These are phyloP conservation scores for Monilinia fructicola DNA, from an alignment of 2,329 filamentous ascomycete species.

Conservation along the genomic window DNA sequence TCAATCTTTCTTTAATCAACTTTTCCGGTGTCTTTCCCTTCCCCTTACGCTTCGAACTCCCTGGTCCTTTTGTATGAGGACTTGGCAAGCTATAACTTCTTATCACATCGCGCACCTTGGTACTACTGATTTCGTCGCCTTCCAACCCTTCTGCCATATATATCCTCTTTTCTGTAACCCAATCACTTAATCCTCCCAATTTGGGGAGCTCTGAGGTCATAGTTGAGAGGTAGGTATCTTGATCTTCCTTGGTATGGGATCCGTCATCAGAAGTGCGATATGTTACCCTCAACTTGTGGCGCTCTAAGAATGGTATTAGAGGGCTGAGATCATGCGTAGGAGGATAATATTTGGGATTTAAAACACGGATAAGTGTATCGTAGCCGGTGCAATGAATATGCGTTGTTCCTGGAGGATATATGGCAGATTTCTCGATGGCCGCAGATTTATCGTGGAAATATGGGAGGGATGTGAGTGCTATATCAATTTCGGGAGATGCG, in stretches of 20 bases:
- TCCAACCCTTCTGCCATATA: background rate
- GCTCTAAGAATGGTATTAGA: conserved; percentile 62
- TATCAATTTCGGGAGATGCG: conserved; percentile 48
- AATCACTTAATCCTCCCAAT: background rate
- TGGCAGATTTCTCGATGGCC: conserved; percentile 52
- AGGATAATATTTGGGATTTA: conserved; percentile 70
- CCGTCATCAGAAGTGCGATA: conserved; percentile 57
- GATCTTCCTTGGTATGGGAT: background rate
- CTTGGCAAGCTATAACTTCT: background rate
- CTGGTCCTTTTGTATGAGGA: conserved; percentile 55
- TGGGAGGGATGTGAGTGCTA: conserved; percentile 68
- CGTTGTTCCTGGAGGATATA: conserved; percentile 43
- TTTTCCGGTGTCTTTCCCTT: conserved; percentile 54
- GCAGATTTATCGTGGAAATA: conserved; percentile 72
- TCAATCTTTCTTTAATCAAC: conserved; percentile 34
- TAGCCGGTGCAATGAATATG: conserved; percentile 74
- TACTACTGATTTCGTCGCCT: background rate
- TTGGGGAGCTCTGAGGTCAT: background rate
- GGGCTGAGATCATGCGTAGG: conserved; percentile 51
- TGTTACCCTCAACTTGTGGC: conserved; percentile 62
- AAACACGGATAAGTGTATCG: conserved; percentile 72
- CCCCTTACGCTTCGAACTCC: conserved; percentile 55
- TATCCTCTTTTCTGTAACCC: background rate
- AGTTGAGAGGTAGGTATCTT: background rate
- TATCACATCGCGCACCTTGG: background rate